A percentile compares a stretch with the other conserved stretches of the same genome.
These are phyloP conservation scores for Petasospora fabianii DNA, from an alignment of 1,139 yeast genomes.

Conservation along the genomic window DNA sequence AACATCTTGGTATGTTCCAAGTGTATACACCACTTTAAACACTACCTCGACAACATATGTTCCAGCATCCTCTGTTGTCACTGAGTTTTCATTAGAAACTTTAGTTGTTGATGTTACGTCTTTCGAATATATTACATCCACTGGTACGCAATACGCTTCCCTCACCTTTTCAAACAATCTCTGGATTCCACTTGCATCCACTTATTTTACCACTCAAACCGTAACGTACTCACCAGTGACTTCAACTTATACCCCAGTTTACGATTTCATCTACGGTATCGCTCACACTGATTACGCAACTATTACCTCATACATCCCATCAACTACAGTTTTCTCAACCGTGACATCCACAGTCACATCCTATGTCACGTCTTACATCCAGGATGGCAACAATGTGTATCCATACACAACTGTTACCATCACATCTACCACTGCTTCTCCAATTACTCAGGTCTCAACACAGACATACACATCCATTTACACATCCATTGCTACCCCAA, in stretches of 20 bases:
- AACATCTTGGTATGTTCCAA: conserved; percentile 7
- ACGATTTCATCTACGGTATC: conserved; percentile 17
- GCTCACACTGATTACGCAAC: conserved; percentile 15
- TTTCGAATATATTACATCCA: conserved; percentile 7
- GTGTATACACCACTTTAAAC: conserved; percentile 8
- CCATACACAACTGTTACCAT: conserved; percentile 20
- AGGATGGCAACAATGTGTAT: conserved; percentile 10
- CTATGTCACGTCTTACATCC: conserved; percentile 17
- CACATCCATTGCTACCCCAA: conserved; percentile 4
- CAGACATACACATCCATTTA: too few species aligned
- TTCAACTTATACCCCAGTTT: conserved; percentile 3
- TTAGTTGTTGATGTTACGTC: not conserved
- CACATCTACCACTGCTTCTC: conserved; percentile 12
- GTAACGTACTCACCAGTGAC: conserved; percentile 9
- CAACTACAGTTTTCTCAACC: conserved; percentile 16
- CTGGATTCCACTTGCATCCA: conserved; percentile 18
- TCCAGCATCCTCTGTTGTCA: conserved; percentile 4
- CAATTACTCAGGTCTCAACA: too few species aligned
- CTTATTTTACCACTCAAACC: conserved; percentile 5
- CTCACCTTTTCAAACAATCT: conserved; percentile 15
- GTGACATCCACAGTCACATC: conserved; percentile 9
- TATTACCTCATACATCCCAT: conserved; percentile 14
- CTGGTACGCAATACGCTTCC: conserved; percentile 16
- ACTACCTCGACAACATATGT: conserved; percentile 14
- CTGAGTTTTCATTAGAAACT: conserved; percentile 5